Percentiles rank a stretch among this genome's conserved stretches.
These are phyloP conservation scores for Phaffia rhodozyma DNA, from an alignment of 1,284 basidiomycete genomes.

Conservation along the genomic window DNA sequence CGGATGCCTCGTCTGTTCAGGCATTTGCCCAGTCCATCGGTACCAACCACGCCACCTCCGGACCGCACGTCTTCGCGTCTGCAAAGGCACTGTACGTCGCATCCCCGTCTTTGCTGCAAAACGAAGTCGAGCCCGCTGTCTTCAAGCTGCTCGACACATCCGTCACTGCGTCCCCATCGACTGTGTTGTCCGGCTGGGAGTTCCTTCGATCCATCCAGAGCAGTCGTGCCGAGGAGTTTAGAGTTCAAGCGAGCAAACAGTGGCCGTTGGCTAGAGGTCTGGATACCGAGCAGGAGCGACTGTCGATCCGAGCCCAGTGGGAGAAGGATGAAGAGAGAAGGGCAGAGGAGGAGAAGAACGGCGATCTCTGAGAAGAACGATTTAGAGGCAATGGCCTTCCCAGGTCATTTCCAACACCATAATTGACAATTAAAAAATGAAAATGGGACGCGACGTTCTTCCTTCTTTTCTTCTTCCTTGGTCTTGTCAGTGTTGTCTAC, in stretches of 20 bases:
- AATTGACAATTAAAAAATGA: no score
- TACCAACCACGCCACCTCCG: conserved; percentile 18
- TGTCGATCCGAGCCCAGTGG: conserved; percentile 22
- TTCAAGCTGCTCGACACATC: conserved; percentile 21
- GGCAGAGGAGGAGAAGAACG: not conserved
- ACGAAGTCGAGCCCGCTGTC: conserved; percentile 34
- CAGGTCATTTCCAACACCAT: no score
- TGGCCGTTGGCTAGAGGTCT: conserved; percentile 36
- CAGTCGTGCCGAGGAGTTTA: conserved; percentile 25
- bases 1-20: not conserved
- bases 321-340: not conserved
- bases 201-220: conserved; percentile 18
- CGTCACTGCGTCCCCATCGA: conserved; percentile 22
- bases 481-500: no score
- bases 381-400: no score
- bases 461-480: no score
- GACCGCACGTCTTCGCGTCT: not conserved
- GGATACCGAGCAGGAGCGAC: conserved; percentile 25
- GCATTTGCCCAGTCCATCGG: conserved; percentile 5
- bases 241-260: conserved; percentile 22
- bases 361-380: not conserved
- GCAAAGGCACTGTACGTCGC: conserved; percentile 6
- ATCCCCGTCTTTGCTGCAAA: conserved; percentile 38
- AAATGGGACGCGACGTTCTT: no score
- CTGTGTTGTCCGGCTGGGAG: conserved; percentile 15